Conservation (phyloP, 495 filamentous ascomycete species). For the Talaromyces trachyspermus region DNA sequence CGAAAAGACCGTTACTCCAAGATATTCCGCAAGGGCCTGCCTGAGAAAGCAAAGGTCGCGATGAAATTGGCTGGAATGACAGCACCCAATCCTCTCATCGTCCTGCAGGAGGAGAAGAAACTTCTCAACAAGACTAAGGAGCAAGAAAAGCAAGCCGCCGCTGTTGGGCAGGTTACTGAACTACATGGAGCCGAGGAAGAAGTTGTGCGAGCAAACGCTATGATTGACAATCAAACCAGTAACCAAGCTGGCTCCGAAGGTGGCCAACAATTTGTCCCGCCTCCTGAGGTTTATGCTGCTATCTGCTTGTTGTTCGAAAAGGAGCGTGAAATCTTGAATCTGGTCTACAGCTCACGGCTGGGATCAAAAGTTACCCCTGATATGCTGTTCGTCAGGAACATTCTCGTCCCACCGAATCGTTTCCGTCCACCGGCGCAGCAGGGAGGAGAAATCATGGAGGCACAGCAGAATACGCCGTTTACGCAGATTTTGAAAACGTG, state of each 20-base stretch:
- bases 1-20: conserved; percentile 83
- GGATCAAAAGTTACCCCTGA: conserved; percentile 51
- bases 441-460: conserved; percentile 72
- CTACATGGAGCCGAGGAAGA: conserved; percentile 58
- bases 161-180: conserved; percentile 21
- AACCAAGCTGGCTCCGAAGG: conserved; percentile 17
- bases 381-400: conserved; percentile 85
- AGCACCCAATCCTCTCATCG: conserved; percentile 52
- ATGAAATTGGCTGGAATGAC: conserved; percentile 67
- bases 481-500: conserved; percentile 68
- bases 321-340: conserved; percentile 69
- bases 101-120: conserved; percentile 35
- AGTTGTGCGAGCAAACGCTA: conserved; percentile 53
- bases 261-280: conserved; percentile 60
- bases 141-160: conserved; percentile 12
- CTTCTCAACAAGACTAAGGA: conserved; percentile 26
- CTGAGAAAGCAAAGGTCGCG: conserved; percentile 58
- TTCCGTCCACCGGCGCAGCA: conserved; percentile 85
- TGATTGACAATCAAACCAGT: conserved; percentile 14
- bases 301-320: conserved; percentile 76
- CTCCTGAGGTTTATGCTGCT: conserved; percentile 67
- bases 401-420: conserved; percentile 86
- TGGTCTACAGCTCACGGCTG: conserved; percentile 75
- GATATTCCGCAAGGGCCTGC: conserved; percentile 80
- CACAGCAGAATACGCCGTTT: conserved; percentile 77